phyloP scores from a whole-genome alignment of 2,329 filamentous ascomycete species.

The Hypoxylon sp. region DNA sequence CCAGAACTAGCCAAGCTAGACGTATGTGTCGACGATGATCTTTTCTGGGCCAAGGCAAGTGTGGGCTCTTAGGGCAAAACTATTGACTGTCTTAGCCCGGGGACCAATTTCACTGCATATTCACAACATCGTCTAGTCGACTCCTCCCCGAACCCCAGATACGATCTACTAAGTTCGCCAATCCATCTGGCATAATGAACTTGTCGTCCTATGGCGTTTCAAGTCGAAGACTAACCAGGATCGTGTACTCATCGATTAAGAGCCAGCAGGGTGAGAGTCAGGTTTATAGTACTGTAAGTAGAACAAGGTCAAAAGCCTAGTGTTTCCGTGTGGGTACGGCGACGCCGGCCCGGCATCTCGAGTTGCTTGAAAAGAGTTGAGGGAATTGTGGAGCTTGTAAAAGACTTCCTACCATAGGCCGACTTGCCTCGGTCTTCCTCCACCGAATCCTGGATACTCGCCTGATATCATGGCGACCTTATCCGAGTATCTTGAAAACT shows the following conservation, averaged over 20 bases:
- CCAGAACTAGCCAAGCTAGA: conserved; percentile 2
- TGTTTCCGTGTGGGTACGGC: conserved; percentile 1
- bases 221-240: too few species aligned
- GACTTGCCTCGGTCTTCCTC: conserved; percentile 1
- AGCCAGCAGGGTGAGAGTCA: not conserved
- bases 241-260: not conserved
- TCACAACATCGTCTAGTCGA: not conserved
- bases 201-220: too few species aligned
- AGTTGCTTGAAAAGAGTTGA: conserved; percentile 12
- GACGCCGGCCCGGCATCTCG: not conserved
- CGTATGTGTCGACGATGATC: conserved; percentile 17
- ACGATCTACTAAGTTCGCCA: too few species aligned
- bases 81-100: conserved; percentile 7
- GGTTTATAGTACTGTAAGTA: not conserved
- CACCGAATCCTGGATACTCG: not conserved
- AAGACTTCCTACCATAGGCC: conserved; percentile 7
- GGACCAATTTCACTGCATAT: conserved; percentile 3
- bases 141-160: not conserved
- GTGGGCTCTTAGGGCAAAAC: conserved; percentile 7
- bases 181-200: too few species aligned
- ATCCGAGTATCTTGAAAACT: too few species aligned
- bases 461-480: conserved; percentile 1
- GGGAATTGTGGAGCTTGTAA: conserved; percentile 14
- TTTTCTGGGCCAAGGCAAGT: conserved; percentile 14
- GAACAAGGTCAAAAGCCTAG: conserved; percentile 1